These are phyloP conservation scores for Forsythia viridissima DNA, from an alignment of 257 asterid species.

Conservation along the genomic window DNA sequence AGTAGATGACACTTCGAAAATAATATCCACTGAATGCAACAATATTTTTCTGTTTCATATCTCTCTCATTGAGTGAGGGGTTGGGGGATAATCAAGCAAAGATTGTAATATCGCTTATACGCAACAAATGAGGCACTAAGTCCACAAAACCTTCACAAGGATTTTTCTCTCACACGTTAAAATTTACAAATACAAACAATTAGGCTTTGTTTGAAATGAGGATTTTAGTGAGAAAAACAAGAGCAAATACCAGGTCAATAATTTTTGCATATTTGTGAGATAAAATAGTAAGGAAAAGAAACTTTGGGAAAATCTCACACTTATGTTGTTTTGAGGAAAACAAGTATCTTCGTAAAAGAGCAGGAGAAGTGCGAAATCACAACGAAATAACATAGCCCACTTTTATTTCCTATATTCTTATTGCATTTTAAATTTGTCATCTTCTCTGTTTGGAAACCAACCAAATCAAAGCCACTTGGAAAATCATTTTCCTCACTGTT, in stretches of 20 bases:
- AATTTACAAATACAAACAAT: not conserved
- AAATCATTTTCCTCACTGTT: not conserved
- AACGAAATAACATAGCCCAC: not conserved
- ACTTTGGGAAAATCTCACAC: not conserved
- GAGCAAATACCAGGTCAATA: not conserved
- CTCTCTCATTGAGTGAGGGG: not conserved
- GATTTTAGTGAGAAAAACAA: not conserved
- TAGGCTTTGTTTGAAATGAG: not conserved
- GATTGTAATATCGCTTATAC: not conserved
- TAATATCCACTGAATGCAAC: not conserved
- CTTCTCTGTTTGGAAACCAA: not conserved
- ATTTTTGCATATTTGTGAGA: not conserved
- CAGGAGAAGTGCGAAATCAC: not conserved
- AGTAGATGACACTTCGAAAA: slow-evolving; percentile 14
- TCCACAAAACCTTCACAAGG: not conserved
- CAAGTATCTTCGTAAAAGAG: not conserved
- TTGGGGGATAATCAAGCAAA: not conserved
- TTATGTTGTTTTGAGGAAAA: too few species aligned
- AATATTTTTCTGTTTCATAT: not conserved
- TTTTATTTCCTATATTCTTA: not conserved
- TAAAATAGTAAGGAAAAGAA: not conserved
- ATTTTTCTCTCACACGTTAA: not conserved
- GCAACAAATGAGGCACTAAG: not conserved
- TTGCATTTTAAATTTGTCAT: not conserved
- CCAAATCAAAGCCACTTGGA: not conserved